Evolutionary conservation across 1,139 yeast species (phyloP), one percentile per base, ranked within the genome.

Genomic region (Taphrina wiesneri): DNA sequence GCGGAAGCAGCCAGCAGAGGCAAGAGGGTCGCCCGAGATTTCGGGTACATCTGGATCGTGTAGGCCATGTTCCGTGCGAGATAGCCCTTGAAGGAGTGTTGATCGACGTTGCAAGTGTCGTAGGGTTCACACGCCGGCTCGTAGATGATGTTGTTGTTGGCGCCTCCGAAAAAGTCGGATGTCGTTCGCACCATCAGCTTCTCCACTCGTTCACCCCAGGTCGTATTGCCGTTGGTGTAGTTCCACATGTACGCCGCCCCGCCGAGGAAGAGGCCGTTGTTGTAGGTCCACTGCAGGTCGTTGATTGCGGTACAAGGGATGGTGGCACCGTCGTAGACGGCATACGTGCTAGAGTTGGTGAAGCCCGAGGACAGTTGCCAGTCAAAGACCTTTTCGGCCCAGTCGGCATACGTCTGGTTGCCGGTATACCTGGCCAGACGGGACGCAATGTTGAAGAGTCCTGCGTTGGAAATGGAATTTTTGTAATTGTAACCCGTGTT

Each of bases 401-500:
- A 83, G 3, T 84, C 85, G 3, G 81, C 79, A 73, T 88, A 89
- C 0, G 87, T 79, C 53, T 79, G 82, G 73, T 87, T 85, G 41
- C 80, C 81, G 15, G 92, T 86, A 77, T 83, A 87, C 69, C 91
- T 79, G 4, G 90, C 91, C 72, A 89, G 82, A 70, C 96, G 81
- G 3, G 96, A 91, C 32, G 89, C 90, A 63, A 89, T 75, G 72
- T 86, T 86, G 81, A 89, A 89, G 68, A 89, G 78, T 72, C 89
- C 86, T 2, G 90, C 95, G 74, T 87, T 89, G 32, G 92, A 83
- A 67, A 89, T 87, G 32, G 91, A 80, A 76, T 89, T 89, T 75
- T 89, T 89, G 78, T 89, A 89, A 73, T 84, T 83, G 75, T 86
- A 89, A 62, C 96, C 96, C 3, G 86, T 78, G 74, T 86, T 86